Base-by-base conservation (phyloP, 2,329 filamentous ascomycete genomes). In the Calonectria crousiana region DNA sequence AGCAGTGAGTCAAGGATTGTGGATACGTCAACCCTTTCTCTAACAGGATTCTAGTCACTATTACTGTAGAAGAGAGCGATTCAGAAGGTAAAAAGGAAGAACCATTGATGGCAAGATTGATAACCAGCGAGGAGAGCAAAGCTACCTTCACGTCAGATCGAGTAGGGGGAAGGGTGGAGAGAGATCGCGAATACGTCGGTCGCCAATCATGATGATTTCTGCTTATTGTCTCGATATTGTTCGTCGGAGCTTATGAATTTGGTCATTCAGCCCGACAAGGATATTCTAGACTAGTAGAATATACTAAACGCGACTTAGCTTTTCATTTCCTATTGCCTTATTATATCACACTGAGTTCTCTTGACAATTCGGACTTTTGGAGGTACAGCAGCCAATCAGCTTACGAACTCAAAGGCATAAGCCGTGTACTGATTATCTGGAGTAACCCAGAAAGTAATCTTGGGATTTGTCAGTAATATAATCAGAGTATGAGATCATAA, bases 391-490 rank as follows among this genome's bases (percentile, higher is more conserved):
- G 23, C 2, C 34, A 41, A n/a, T 41, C 10, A 62, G 23, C 41
- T 62, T 8, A 62, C 56, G 30, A 62, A 62, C 34, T 62, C 56
- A 30, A 62, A 62, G 8, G 56, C 56, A 20, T 62, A 62, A 1
- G 56, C 56, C 3, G 56, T 62, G 11, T 62, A 62, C 14, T 62
- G 32, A 5, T 62, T 62, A 28, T 62, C 56, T 3, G 56, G 56
- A 28, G 56, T 62, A 13, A 62, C 56, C 56, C 56, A 62, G 56
- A 62, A 62, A 4, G 56, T 62, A 41, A 62, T 62, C 56, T 62
- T 38, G 2, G 4, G 4, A 28, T 11, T 1, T 16, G 16, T 62
- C 26, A 62, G 56, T 1, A 41, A 9, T 20, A 8, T 1, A 41
- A 4, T 13, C 11, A 13, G 14, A 36, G 6, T 20, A 3, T 41